Evolutionary conservation across 2,329 filamentous ascomycete species (phyloP), one percentile per base, ranked within the genome.

Genomic region (Calycina herbarum): DNA sequence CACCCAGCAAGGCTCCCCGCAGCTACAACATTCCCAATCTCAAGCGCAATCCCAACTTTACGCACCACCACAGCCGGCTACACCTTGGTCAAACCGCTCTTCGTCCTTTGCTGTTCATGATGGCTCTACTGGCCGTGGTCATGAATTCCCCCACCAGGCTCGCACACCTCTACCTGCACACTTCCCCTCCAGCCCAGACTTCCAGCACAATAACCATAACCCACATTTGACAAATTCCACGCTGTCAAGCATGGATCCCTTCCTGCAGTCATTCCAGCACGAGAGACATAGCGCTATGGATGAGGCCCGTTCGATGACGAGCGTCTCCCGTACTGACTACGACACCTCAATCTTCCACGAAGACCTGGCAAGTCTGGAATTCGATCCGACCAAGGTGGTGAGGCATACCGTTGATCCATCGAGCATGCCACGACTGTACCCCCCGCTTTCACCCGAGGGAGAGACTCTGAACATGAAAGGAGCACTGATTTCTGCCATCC

Each of bases 401-500:
- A 81, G 82, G 3, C 70, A 85, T 68, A 82, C 82, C 72, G 82
- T 80, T 6, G 83, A 86, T 59, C 81, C 82, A 5, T 74, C 75
- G 33, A 77, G 76, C 13, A 83, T 86, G 79, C 84, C 84, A 1
- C 81, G 82, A 60, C 83, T 81, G 79, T 78, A 77, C 48, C 82
- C 85, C 2, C 79, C 83, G 59, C 81, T 80, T 69, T 78, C 74
- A 2, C 73, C 74, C 0, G 81, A 79, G 5, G 74, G 78, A 3
- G 81, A 82, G 38, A 78, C 78, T 0, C 74, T 78, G 0, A 80
- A 80, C 61, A 76, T 84, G 69, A 82, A 78, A 71, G 74, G 78
- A 1, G 81, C 83, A 2, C 78, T 89, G 0, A 72, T 84, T 1
- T 80, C 81, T 6, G 86, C 86, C 3, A 80, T 89, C 13, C 81